phyloP scores from a whole-genome alignment of 164 flowering plant species.

The Pachysandra terminalis region DNA sequence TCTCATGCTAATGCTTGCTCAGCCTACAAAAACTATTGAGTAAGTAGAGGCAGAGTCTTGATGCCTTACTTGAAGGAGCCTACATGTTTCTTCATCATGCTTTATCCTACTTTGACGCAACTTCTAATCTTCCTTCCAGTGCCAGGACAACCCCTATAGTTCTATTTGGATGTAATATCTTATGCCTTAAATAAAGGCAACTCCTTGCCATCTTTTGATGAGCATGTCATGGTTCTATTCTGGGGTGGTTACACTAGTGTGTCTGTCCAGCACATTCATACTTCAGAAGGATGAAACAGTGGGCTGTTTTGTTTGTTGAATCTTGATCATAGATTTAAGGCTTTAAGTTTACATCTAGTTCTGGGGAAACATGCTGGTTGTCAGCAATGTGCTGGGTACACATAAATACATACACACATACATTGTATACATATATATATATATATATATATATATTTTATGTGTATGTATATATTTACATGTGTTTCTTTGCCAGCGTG shows the following conservation, averaged over 20 bases:
- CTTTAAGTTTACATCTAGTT: no score
- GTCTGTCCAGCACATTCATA: no score
- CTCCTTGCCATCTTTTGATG: neutral
- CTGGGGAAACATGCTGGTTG: neutral
- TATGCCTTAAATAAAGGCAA: no score
- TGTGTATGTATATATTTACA: no score
- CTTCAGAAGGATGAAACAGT: neutral
- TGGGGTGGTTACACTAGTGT: neutral
- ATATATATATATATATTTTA: no score
- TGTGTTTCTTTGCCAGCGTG: no score
- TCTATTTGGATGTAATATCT: no score
- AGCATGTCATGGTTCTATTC: neutral
- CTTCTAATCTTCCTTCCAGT: no score
- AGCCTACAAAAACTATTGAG: conserved; percentile 73
- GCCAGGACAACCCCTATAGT: no score
- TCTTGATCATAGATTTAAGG: neutral
- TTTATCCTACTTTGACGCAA: neutral
- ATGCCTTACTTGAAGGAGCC: neutral
- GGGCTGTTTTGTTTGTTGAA: neutral
- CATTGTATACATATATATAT: no score
- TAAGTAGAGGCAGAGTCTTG: conserved; percentile 23
- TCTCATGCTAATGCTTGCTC: conserved; percentile 78
- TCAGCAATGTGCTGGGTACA: neutral
- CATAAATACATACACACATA: no score
- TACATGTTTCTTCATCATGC: neutral